Base-by-base conservation (phyloP, 345 rosid genomes). In the Salix viminalis region DNA sequence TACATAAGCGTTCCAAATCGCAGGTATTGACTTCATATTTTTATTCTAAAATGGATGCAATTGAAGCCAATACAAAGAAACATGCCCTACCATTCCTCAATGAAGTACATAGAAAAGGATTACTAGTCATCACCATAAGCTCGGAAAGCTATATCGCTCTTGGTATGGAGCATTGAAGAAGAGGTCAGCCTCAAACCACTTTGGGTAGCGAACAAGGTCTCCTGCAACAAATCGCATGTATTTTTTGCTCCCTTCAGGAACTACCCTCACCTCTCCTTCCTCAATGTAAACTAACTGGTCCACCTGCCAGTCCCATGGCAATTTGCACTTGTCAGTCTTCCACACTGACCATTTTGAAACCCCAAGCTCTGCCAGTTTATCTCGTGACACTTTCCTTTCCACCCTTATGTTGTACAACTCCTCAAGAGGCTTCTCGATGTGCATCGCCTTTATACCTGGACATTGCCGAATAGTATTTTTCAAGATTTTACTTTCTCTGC, bases 261-360 rank as follows among this genome's bases (percentile, higher is more conserved):
- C 98, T 12, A 95, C 98, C 52, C 94, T 90, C 64, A 93, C 99
- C 78, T 95, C 99, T 8, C 99, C 99, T 89, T 95, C 97, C 86
- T 95, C 97, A 1, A 95, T 87, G 82, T 93, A 95, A 72, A 95
- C 99, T 78, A 93, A 72, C 88, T 93, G 99, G 77, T 95, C 98
- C 65, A 87, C 97, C 74, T 93, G 98, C 99, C 98, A 95, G 77
- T 93, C 98, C 95, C 97, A 91, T 0, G 98, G 92, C 74, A 94
- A 62, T 76, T 85, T 88, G 84, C 92, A 90, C 46, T 91, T 90
- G 24, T 93, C 95, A 0, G 97, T 94, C 86, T 91, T 92, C 98
- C 97, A 90, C 68, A 80, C 78, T 3, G 98, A 91, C 97, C 97
- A 92, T 76, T 83, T 86, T 7, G 97, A 90, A 41, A 94, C 97